phyloP scores from a whole-genome alignment of 306 rosid species.

The Vachellia collinsii region DNA sequence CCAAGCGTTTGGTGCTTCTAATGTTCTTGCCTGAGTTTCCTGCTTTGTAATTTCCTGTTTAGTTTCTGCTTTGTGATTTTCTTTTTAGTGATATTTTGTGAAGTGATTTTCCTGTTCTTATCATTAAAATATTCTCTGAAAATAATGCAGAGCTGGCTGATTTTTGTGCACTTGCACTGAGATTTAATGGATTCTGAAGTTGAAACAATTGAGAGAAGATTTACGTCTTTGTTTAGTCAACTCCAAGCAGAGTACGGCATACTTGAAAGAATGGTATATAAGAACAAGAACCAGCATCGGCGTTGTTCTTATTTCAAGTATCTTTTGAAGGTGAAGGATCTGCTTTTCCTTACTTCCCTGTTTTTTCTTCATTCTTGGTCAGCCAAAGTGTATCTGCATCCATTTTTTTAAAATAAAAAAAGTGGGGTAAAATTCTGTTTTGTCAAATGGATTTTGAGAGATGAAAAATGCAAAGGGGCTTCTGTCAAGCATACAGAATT shows the following conservation, averaged over 20 bases:
- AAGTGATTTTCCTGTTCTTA: too few species aligned
- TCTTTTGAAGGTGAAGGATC: slow-evolving; percentile 65
- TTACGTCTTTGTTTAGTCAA: slow-evolving; percentile 60
- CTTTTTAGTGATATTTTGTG: too few species aligned
- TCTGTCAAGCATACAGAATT: slow-evolving; percentile 3
- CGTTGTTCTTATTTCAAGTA: slow-evolving; percentile 72
- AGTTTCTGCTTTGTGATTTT: neutral
- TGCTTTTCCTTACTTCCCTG: neutral
- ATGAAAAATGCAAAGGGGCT: neutral
- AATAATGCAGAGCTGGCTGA: neutral
- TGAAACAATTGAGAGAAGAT: slow-evolving; percentile 60
- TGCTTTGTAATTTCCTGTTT: neutral
- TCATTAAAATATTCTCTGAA: neutral
- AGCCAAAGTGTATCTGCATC: neutral
- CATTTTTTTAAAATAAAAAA: neutral
- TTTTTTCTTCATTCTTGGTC: neutral
- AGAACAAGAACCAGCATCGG: slow-evolving; percentile 92
- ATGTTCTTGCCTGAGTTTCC: too few species aligned
- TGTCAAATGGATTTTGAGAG: too few species aligned
- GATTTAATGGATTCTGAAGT: slow-evolving; percentile 56
- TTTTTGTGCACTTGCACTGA: neutral
- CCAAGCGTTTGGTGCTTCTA: too few species aligned
- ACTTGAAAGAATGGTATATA: slow-evolving; percentile 70
- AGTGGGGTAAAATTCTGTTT: neutral
- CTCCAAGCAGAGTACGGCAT: slow-evolving; percentile 66